Evolutionary conservation across 164 flowering plant genomes (phyloP), one percentile per base, ranked within the genome.

Genomic region (Macadamia integrifolia): DNA sequence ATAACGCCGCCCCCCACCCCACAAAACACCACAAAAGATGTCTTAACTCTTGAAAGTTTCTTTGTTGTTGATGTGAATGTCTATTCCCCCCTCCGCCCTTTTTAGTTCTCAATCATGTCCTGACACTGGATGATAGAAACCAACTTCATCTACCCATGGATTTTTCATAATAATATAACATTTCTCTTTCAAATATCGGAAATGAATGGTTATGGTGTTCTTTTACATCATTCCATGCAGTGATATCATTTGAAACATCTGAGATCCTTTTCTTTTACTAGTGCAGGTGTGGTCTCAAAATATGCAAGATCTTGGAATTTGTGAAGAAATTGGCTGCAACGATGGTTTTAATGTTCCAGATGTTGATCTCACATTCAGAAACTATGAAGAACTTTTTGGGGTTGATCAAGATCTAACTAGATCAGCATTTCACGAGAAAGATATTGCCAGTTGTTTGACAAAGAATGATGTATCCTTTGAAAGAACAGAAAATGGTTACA

Each of bases 271-370:
- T 46, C 29, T 30, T 66, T 68, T 17, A 50, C 7, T 55, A 70
- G 59, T 79, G 83, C 81, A 87, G 93, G 72, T 86, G 55, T 88
- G 91, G 93, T 70, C 90, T 68, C 92, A 88, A 79, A 88, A 80
- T 69, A 72, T 90, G 84, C 89, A 87, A 85, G 96, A 90, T 56
- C 83, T 87, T 67, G 93, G 93, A 53, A 82, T 81, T 58, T 90
- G 89, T 76, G 86, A 85, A 69, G 93, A 86, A 29, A 70, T 75
- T 62, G 74, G 68, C 58, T 75, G 65, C 67, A 67, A 61, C 59
- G 96, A 85, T 72, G 86, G 83, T 71, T 72, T 81, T 46, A 80
- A 80, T 28, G 85, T 90, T 15, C 89, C 96, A n/a, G 92, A 90
- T 55, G 82, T 90, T 72, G 96, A 88, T 77, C 49, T 77, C 30